Conservation (phyloP, 2,329 filamentous ascomycete species). For the Pyrenochaeta sp. region DNA sequence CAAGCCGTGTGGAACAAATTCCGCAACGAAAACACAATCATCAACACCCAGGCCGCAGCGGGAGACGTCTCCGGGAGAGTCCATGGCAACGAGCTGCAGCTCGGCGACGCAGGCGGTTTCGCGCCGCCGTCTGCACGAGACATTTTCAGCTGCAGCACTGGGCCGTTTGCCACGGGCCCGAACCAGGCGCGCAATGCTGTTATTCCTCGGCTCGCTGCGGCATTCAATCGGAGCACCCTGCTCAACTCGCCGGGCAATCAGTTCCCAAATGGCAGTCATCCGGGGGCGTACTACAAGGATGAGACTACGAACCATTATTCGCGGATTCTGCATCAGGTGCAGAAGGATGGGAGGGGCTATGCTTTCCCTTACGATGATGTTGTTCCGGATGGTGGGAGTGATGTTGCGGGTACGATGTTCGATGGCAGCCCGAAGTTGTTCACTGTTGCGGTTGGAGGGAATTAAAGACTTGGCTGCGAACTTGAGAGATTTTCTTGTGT, state of each 20-base stretch:
- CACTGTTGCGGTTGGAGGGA: constrained; percentile 57
- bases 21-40: constrained; percentile 54
- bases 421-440: constrained; percentile 56
- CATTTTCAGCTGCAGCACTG: constrained; percentile 71
- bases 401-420: constrained; percentile 62
- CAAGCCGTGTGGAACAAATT: constrained; percentile 61
- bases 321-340: constrained; percentile 66
- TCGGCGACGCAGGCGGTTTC: constrained; percentile 58
- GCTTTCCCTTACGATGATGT: constrained; percentile 75
- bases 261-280: constrained; percentile 48
- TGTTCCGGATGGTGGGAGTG: constrained; percentile 62
- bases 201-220: constrained; percentile 76
- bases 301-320: constrained; percentile 63
- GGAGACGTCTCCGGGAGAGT: constrained; percentile 64
- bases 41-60: constrained; percentile 70
- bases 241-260: constrained; percentile 51
- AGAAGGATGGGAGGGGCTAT: constrained; percentile 68
- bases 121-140: constrained; percentile 64
- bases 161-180: constrained; percentile 62
- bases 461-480: constrained; percentile 15
- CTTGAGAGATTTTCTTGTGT: no score
- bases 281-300: constrained; percentile 44
- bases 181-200: constrained; percentile 62
- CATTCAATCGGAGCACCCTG: constrained; percentile 77
- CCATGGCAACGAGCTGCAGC: constrained; percentile 48